Evolutionary conservation across 345 rosid species (phyloP).

Genomic region (Acer campestre): DNA sequence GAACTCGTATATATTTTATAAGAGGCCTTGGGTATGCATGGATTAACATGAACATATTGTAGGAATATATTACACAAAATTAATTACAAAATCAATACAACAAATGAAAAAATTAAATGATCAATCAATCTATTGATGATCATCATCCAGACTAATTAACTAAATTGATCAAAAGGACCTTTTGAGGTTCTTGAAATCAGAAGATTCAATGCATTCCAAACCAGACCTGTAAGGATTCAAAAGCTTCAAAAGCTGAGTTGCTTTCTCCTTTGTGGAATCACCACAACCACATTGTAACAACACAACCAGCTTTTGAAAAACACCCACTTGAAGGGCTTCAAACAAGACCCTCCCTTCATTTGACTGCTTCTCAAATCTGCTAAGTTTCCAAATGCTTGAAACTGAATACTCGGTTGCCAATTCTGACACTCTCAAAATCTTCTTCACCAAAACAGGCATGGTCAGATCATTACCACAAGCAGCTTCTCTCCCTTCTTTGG

Average conservation of each 20-base stretch:
- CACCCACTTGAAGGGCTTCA: conserved; percentile 58
- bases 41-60: background rate
- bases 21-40: background rate
- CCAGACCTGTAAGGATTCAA: conserved; percentile 59
- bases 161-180: conserved; percentile 44
- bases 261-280: conserved; percentile 54
- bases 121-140: background rate
- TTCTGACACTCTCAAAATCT: conserved; percentile 40
- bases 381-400: conserved; percentile 46
- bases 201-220: conserved; percentile 58
- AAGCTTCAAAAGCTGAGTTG: conserved; percentile 53
- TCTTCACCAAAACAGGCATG: conserved; percentile 51
- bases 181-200: conserved; percentile 60
- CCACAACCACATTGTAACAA: conserved; percentile 56
- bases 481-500: conserved; percentile 37
- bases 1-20: too few species aligned
- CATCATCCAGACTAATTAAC: background rate
- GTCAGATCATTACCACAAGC: conserved; percentile 42
- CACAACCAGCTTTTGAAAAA: conserved; percentile 60
- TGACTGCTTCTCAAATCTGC: conserved; percentile 28
- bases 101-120: background rate
- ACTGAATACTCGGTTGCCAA: conserved; percentile 45
- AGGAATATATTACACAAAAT: background rate
- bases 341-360: conserved; percentile 28
- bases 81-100: background rate